Evolutionary conservation across 148 eudicot species (phyloP).

Genomic region (Spergularia marina): DNA sequence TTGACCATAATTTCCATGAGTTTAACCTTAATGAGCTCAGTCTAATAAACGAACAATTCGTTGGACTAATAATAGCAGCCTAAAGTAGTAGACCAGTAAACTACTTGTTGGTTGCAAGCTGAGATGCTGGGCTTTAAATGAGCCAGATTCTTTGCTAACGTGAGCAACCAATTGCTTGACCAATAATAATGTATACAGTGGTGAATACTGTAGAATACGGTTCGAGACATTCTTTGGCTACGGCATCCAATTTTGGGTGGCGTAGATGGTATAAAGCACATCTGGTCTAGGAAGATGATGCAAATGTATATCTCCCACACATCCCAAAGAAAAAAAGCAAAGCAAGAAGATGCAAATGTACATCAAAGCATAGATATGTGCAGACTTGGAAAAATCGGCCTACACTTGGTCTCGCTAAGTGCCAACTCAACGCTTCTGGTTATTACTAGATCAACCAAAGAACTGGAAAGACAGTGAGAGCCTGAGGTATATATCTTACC

Average conservation of each 20-base stretch:
- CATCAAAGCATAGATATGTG: too few species aligned
- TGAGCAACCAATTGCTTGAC: background rate
- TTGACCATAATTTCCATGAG: conserved; percentile 5
- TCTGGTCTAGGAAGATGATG: background rate
- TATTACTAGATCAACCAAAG: too few species aligned
- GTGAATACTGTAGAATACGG: background rate
- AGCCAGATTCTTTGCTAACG: background rate
- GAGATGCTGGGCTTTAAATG: conserved; percentile 10
- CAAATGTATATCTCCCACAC: too few species aligned
- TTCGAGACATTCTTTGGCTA: background rate
- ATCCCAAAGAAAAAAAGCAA: too few species aligned
- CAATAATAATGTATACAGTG: background rate
- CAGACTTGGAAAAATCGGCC: too few species aligned
- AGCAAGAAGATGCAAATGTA: too few species aligned
- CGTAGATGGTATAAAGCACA: background rate
- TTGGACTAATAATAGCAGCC: conserved; percentile 14
- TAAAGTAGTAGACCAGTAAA: background rate
- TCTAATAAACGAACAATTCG: background rate
- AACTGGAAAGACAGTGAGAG: too few species aligned
- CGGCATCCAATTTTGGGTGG: background rate
- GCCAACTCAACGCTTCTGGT: too few species aligned
- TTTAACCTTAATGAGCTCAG: conserved; percentile 5
- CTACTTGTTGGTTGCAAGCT: background rate
- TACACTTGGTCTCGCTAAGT: too few species aligned
- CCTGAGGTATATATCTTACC: too few species aligned